Evolutionary conservation across 176 grass and related monocot species (phyloP).

Genomic region (Pontederia crassipes): DNA sequence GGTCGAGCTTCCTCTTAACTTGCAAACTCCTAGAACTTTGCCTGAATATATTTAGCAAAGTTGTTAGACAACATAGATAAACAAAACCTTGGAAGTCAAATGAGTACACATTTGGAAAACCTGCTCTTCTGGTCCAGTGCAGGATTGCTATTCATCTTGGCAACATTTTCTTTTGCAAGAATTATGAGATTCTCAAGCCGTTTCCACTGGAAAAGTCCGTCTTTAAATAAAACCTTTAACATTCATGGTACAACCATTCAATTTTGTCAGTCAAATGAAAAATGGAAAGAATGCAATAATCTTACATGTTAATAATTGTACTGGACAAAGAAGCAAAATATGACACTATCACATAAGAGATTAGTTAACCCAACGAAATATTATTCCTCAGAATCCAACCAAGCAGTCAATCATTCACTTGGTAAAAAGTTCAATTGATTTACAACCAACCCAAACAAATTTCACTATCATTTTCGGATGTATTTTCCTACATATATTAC

Average conservation of each 20-base stretch:
- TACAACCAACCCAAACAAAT: no score
- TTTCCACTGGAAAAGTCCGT: constrained; percentile 96
- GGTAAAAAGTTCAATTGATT: no score
- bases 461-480: no score
- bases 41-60: constrained; percentile 26
- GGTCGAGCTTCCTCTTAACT: constrained; percentile 61
- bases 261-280: background rate
- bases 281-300: background rate
- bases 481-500: no score
- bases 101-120: constrained; percentile 29
- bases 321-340: no score
- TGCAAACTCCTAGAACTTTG: constrained; percentile 43
- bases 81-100: background rate
- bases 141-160: constrained; percentile 80
- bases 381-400: no score
- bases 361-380: no score
- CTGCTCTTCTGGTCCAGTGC: constrained; percentile 54
- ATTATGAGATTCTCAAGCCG: constrained; percentile 94
- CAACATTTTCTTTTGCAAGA: constrained; percentile 96
- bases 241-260: background rate
- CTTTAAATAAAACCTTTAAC: constrained; percentile 86
- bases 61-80: constrained; percentile 10
- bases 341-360: no score
- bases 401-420: no score
- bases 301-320: no score